Evolutionary conservation across 2,329 filamentous ascomycete genomes (phyloP).

Genomic region (Madurella fahalii): DNA sequence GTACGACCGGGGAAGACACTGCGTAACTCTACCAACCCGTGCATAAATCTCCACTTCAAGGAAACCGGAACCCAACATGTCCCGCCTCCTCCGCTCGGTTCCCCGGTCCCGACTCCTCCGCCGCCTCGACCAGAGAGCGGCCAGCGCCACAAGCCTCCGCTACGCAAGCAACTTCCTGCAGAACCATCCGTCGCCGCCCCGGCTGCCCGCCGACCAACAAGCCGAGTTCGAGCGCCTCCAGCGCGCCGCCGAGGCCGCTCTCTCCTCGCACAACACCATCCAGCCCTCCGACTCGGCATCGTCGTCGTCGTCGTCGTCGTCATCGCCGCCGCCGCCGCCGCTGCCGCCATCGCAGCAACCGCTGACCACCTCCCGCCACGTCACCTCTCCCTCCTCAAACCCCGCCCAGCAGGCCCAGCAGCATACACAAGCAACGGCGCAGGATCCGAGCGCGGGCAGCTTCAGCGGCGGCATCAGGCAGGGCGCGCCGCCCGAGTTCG

Average conservation of each 20-base stretch:
- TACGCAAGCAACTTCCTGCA: slow-evolving; percentile 36
- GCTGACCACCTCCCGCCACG: slow-evolving; percentile 26
- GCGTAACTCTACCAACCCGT: background rate
- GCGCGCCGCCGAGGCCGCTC: slow-evolving; percentile 49
- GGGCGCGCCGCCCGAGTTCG: slow-evolving; percentile 85
- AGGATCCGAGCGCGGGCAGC: slow-evolving; percentile 30
- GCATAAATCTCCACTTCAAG: background rate
- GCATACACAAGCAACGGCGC: slow-evolving; percentile 17
- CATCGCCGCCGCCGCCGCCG: slow-evolving; percentile 16
- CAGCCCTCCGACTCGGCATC: background rate
- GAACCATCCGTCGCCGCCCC: slow-evolving; percentile 68
- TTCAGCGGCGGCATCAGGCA: slow-evolving; percentile 61
- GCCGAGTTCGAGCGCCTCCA: slow-evolving; percentile 88
- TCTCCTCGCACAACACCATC: slow-evolving; percentile 36
- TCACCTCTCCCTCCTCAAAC: slow-evolving; percentile 24
- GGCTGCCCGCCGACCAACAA: slow-evolving; percentile 83
- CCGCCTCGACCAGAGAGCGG: background rate
- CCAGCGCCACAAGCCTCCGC: background rate
- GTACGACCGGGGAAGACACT: background rate
- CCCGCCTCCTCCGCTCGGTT: background rate
- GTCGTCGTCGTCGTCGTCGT: slow-evolving; percentile 12
- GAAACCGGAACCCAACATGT: too few relatives aligned
- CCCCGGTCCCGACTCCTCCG: background rate
- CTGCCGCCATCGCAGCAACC: slow-evolving; percentile 15
- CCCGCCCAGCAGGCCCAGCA: slow-evolving; percentile 1